A percentile compares a stretch with the other conserved stretches of the same genome.
Evolutionary conservation across 208 protist species (phyloP).

Genomic region (Endotrypanum monterogeii): DNA sequence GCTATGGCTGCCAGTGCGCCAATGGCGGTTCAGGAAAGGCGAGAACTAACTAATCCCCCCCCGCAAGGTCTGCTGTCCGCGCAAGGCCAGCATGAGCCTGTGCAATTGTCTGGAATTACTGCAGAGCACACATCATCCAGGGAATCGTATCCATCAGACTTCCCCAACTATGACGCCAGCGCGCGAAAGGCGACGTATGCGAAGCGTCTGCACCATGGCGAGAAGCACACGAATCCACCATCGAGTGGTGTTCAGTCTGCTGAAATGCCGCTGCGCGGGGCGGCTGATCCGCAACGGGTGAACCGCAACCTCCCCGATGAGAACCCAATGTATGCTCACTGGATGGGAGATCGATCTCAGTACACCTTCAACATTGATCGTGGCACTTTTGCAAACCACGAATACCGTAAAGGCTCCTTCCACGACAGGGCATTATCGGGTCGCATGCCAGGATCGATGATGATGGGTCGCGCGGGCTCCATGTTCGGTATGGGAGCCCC

Average conservation of each 20-base stretch:
- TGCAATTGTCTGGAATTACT: neutral
- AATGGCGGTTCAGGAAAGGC: neutral
- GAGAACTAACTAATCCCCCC: neutral
- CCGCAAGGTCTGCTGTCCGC: neutral
- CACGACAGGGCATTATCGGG: slow-evolving; percentile 20
- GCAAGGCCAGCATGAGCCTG: neutral
- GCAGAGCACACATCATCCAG: neutral
- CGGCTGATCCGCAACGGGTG: slow-evolving; percentile 24
- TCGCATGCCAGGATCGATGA: slow-evolving; percentile 14
- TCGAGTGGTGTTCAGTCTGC: slow-evolving; percentile 26
- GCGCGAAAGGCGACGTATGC: slow-evolving; percentile 36
- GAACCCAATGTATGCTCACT: slow-evolving; percentile 14
- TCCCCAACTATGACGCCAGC: slow-evolving; percentile 25
- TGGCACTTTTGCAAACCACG: slow-evolving; percentile 33
- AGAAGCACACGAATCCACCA: slow-evolving; percentile 20
- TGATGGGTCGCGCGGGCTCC: slow-evolving; percentile 13
- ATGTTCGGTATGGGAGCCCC: slow-evolving; percentile 25
- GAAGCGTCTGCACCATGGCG: slow-evolving; percentile 35
- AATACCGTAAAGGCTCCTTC: slow-evolving; percentile 9
- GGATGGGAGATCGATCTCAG: slow-evolving; percentile 18
- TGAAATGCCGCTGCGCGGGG: slow-evolving; percentile 18
- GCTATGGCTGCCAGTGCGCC: neutral
- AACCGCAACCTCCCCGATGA: slow-evolving; percentile 36
- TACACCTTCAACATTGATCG: slow-evolving; percentile 33
- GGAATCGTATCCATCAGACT: neutral